Percentiles rank a stretch among this genome's conserved stretches.
phyloP scores from a whole-genome alignment of 179 eudicot genomes.

The Silene vulgaris region DNA sequence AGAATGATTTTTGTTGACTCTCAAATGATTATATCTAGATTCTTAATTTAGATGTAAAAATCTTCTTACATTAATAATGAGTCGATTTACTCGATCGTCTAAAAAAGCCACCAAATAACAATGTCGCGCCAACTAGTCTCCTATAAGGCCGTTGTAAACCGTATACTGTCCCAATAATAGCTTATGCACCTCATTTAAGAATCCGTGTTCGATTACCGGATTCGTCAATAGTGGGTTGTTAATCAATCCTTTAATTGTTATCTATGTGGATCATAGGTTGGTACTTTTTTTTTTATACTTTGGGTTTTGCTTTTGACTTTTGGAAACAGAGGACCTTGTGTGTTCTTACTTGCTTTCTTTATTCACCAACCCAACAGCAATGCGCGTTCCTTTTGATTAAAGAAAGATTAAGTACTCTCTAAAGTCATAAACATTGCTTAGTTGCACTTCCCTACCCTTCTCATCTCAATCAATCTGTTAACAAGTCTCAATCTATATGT shows the following conservation, averaged over 20 bases:
- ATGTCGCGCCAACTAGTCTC: background rate
- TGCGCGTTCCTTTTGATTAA: slow-evolving; percentile 7
- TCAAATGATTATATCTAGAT: slow-evolving; percentile 14
- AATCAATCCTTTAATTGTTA: slow-evolving; percentile 16
- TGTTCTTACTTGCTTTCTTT: slow-evolving; percentile 9
- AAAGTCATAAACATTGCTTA: slow-evolving; percentile 8
- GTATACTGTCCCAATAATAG: no score
- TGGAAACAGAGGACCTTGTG: slow-evolving; percentile 8
- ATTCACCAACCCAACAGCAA: slow-evolving; percentile 25
- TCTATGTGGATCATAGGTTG: slow-evolving; percentile 22
- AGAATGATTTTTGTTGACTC: slow-evolving; percentile 1
- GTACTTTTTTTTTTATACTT: slow-evolving; percentile 22
- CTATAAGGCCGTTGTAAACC: no score
- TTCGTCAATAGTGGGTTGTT: slow-evolving; percentile 16
- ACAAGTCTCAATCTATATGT: slow-evolving; percentile 12
- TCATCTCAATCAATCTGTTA: slow-evolving; percentile 19
- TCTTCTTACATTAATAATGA: slow-evolving; percentile 6
- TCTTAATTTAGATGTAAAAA: background rate
- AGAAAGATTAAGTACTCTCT: slow-evolving; percentile 17
- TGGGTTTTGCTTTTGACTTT: slow-evolving; percentile 28
- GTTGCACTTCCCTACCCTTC: slow-evolving; percentile 16
- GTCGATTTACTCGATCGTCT: background rate
- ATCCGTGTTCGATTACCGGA: background rate
- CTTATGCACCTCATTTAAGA: no score
- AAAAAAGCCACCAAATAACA: background rate